Evolutionary conservation across 2,329 filamentous ascomycete species (phyloP), one percentile per base, ranked within the genome.

Genomic region (Fusarium veterinarium): DNA sequence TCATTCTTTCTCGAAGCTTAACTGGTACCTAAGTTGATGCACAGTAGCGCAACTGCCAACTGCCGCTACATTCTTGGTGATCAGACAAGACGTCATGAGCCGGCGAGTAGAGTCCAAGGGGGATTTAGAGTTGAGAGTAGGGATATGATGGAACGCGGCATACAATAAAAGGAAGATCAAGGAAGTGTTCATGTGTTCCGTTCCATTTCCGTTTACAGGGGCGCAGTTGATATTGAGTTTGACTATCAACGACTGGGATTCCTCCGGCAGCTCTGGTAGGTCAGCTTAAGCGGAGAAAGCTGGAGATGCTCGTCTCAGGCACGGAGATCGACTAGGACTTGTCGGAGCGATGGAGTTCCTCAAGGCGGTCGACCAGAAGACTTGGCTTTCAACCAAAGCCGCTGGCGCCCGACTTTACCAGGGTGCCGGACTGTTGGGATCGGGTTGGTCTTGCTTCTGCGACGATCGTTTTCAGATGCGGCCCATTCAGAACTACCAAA

Each of bases 311-410:
- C 59, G 70, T 73, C 70, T 73, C 70, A 73, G 70, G 70, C 71
- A 73, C 58, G 55, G 55, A 68, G 70, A 73, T 73, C 70, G 62
- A 57, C 62, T 41, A 46, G 56, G 25, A 55, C 40, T 56, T 71
- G 46, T 71, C 67, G 68, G 67, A 38, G 67, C 68, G 55, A 66
- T 40, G 52, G 16, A 46, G 40, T 66, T 38, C 51, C 71, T 70
- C 35, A 64, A 73, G 70, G 70, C 46, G 66, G 70, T 63, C 35
- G 61, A 73, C 41, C 70, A 72, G 63, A 70, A 71, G 70, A 76
- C 67, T 67, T 76, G 74, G 74, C 74, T 73, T 74, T 75, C 67
- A 63, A 60, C 72, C 70, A 64, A 75, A 68, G 66, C 73, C 72
- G 69, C 74, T 75, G 75, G 72, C 74, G 74, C 71, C 71, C 70